Evolutionary conservation across 108 stramenopile genomes (phyloP).

Genomic region (Skeletonema menzelii): DNA sequence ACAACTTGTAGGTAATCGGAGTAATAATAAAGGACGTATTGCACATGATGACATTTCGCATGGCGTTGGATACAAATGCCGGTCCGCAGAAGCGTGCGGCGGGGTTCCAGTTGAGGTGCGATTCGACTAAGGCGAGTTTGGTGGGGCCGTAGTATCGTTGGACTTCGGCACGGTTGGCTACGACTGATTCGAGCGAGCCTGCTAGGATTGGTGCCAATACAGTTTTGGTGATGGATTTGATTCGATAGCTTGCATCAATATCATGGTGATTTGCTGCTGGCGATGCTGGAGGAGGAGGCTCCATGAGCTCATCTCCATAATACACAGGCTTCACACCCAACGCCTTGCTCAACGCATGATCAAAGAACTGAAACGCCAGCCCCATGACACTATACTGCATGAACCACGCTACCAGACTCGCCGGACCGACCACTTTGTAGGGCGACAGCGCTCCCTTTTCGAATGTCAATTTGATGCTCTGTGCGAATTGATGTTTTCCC

Average conservation of each 20-base stretch:
- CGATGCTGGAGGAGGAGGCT: conserved; percentile 22
- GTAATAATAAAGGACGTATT: conserved; percentile 66
- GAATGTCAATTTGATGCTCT: conserved; percentile 61
- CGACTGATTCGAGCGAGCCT: conserved; percentile 55
- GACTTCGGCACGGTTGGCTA: conserved; percentile 77
- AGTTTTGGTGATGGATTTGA: conserved; percentile 40
- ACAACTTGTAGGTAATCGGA: conserved; percentile 66
- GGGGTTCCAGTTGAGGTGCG: conserved; percentile 31
- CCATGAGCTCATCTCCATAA: conserved; percentile 71
- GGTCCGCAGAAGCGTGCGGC: conserved; percentile 39
- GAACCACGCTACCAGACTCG: conserved; percentile 72
- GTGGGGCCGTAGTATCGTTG: conserved; percentile 68
- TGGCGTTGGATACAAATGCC: conserved; percentile 45
- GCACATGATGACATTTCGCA: conserved; percentile 67
- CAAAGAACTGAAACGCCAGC: conserved; percentile 67
- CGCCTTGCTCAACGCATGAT: conserved; percentile 51
- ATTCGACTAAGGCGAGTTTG: conserved; percentile 51
- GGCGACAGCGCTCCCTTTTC: conserved; percentile 56
- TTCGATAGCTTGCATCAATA: conserved; percentile 12
- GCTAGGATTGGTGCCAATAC: conserved; percentile 57
- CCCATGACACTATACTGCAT: conserved; percentile 79
- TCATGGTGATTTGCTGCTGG: background rate
- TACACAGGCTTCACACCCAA: conserved; percentile 54
- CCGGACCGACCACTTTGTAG: conserved; percentile 71
- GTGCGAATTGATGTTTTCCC: conserved; percentile 53